Evolutionary conservation across 2,329 filamentous ascomycete genomes (phyloP).

Genomic region (Alternaria dauci): DNA sequence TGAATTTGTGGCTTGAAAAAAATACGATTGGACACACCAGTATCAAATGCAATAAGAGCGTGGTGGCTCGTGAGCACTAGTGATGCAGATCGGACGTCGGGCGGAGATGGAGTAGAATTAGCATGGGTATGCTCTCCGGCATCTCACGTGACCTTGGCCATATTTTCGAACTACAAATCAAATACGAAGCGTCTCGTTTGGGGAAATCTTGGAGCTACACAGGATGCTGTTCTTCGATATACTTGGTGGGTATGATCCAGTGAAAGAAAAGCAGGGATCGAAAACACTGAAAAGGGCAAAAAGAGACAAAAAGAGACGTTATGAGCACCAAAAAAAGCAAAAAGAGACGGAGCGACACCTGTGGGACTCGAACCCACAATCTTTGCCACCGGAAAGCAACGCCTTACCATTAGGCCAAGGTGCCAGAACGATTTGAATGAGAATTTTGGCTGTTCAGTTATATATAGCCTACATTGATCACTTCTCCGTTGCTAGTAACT

Average conservation of each 20-base stretch:
- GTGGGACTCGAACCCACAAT: conserved; percentile 56
- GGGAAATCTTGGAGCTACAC: neutral
- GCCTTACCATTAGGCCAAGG: conserved; percentile 57
- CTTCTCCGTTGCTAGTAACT: too few species aligned
- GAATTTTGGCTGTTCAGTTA: neutral
- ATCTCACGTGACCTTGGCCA: neutral
- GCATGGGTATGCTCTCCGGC: neutral
- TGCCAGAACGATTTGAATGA: conserved; percentile 25
- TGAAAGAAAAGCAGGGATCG: neutral
- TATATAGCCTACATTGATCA: too few species aligned
- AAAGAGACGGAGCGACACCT: too few species aligned
- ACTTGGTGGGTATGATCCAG: neutral
- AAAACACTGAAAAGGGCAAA: neutral
- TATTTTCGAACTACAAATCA: neutral
- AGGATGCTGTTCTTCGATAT: neutral
- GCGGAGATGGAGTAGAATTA: neutral
- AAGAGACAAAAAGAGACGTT: too few species aligned
- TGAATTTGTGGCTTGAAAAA: too few species aligned
- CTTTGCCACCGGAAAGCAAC: conserved; percentile 58
- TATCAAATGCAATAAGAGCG: neutral
- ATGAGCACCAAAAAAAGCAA: too few species aligned
- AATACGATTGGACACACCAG: neutral
- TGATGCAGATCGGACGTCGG: neutral
- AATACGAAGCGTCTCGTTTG: neutral
- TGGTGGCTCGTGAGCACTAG: neutral